Percentiles rank a stretch among this genome's conserved stretches.
phyloP scores from a whole-genome alignment of 1,139 yeast species.

The Candida tetrigidarum region DNA sequence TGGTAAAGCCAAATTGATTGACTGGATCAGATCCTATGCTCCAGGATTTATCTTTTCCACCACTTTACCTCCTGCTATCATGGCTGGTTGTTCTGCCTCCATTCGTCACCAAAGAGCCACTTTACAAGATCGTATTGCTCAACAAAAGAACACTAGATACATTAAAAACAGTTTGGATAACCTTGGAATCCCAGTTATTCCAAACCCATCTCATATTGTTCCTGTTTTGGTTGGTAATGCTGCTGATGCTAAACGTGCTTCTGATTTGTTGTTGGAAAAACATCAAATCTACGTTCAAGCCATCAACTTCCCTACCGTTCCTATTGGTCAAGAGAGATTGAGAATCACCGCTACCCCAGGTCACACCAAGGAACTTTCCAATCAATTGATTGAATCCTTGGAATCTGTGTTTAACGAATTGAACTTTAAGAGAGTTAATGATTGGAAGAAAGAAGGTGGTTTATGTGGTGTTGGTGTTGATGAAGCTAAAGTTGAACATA shows the following conservation, averaged over 20 bases:
- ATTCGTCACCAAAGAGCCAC: slow-evolving; percentile 84
- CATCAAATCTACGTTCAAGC: slow-evolving; percentile 96
- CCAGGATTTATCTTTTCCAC: slow-evolving; percentile 99
- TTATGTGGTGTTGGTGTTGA: slow-evolving; percentile 82
- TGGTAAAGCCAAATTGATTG: slow-evolving; percentile 80
- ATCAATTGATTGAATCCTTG: slow-evolving; percentile 75
- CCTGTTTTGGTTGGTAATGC: slow-evolving; percentile 97
- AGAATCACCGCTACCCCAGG: slow-evolving; percentile 99
- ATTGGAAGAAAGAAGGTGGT: slow-evolving; percentile 84
- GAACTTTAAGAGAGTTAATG: slow-evolving; percentile 71
- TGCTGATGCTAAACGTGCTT: slow-evolving; percentile 85
- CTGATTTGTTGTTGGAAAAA: slow-evolving; percentile 83
- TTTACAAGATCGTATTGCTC: slow-evolving; percentile 76
- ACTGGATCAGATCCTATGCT: slow-evolving; percentile 95
- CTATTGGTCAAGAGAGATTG: slow-evolving; percentile 93
- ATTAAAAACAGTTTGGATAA: slow-evolving; percentile 72
- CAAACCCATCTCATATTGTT: slow-evolving; percentile 97
- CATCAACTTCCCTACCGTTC: slow-evolving; percentile 97
- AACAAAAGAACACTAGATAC: slow-evolving; percentile 84
- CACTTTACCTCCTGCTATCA: slow-evolving; percentile 93
- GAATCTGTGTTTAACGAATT: slow-evolving; percentile 81
- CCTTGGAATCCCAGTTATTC: slow-evolving; percentile 91
- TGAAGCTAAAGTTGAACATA: slow-evolving; percentile 48
- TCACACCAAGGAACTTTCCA: slow-evolving; percentile 76
- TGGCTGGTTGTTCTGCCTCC: slow-evolving; percentile 94